Evolutionary conservation across 75 land plant species (phyloP), one percentile per base, ranked within the genome.

Genomic region (Cunninghamia lanceolata): DNA sequence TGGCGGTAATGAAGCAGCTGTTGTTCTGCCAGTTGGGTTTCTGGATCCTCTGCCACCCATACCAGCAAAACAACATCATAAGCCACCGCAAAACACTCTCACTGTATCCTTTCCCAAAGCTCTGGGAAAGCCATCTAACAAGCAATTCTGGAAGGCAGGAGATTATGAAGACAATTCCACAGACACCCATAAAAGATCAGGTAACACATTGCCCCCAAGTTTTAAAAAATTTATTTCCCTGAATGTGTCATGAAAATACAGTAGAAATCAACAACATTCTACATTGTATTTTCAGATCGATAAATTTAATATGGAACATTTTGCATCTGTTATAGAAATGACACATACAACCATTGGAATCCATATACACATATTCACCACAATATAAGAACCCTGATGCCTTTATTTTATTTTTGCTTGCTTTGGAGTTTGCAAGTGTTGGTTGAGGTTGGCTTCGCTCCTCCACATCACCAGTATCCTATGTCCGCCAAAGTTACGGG

Each of bases 11-110:
- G 83, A 36, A 5, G 16, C 35, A 35, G 85, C 10, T 34, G 78
- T 78, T 45, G 85, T 82, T n/a, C 70, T 90, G 19, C 91, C 94
- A 1, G 66, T 76, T 3, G 95, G 93, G 28, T 94, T 94, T 83
- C 82, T 92, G 32, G 92, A 89, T 36, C 93, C 95, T 46, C 88
- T 92, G 25, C 88, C 92, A 81, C 87, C 85, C 35, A 82, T 66
- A 50, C 85, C 85, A 45, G 73, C 75, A 9, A 25, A 73, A 73
- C 15, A 73, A 73, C 36, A 11, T 11, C 36, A 73, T 3, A 34
- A 34, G 14, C 75, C 75, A 73, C 75, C 36, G 0, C 75, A 73
- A 25, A 32, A 73, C n/a, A 3, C 38, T 34, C 13, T 9, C 75
- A 73, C 32, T 2, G 3, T 0, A 34, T 25, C 36, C 16, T 34